A percentile compares a stretch with the other conserved stretches of the same genome.
phyloP scores from a whole-genome alignment of 768 basidiomycete genomes.

The Mycena olivaceomarginata region DNA sequence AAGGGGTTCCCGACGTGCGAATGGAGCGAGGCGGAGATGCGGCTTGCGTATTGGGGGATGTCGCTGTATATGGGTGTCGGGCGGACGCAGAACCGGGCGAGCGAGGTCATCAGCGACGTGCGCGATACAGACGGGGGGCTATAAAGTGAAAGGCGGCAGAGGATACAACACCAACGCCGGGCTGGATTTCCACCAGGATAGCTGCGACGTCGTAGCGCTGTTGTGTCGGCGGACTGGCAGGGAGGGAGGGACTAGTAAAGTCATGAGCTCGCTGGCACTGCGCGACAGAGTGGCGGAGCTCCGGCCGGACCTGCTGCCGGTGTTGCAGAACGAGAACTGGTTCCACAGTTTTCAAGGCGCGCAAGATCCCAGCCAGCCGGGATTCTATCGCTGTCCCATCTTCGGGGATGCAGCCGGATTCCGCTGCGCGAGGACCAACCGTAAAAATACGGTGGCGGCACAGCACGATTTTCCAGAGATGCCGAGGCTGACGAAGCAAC shows the following conservation, averaged over 20 bases:
- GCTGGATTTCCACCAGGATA: conserved; percentile 31
- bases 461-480: conserved; percentile 31
- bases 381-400: conserved; percentile 29
- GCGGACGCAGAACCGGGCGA: conserved; percentile 32
- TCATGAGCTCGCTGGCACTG: conserved; percentile 26
- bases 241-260: conserved; percentile 29
- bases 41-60: conserved; percentile 29
- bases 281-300: conserved; percentile 22
- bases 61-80: conserved; percentile 30
- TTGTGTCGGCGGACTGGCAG: conserved; percentile 28
- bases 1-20: conserved; percentile 15
- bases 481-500: conserved; percentile 13
- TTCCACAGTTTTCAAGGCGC: conserved; percentile 32
- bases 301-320: conserved; percentile 20
- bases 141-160: conserved; percentile 24
- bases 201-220: conserved; percentile 30
- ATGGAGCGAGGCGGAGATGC: conserved; percentile 31
- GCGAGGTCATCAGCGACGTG: conserved; percentile 32
- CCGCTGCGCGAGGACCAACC: conserved; percentile 21
- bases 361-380: conserved; percentile 21
- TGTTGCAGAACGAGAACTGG: conserved; percentile 19
- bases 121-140: conserved; percentile 26
- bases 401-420: conserved; percentile 11
- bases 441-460: conserved; percentile 26
- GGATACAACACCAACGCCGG: conserved; percentile 30